Percentiles rank a stretch among this genome's conserved stretches.
Conservation (phyloP, 108 stramenopile genomes). For the Cylindrotheca closterium region DNA sequence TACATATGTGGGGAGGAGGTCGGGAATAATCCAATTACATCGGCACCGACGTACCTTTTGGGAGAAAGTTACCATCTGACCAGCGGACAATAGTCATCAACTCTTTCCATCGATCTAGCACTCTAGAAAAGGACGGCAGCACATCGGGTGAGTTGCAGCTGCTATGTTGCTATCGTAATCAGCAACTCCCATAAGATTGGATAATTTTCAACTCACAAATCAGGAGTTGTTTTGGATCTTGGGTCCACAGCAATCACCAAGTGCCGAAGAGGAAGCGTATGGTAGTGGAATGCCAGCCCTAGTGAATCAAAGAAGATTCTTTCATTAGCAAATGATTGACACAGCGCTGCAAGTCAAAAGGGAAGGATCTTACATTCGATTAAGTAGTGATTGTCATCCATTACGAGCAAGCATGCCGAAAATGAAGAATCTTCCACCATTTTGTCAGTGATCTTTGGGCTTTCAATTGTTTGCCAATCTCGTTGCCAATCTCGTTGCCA, state of each 20-base stretch:
- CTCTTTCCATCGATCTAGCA: constrained; percentile 34
- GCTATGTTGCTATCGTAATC: too few relatives aligned
- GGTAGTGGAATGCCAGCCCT: constrained; percentile 30
- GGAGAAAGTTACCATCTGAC: constrained; percentile 19
- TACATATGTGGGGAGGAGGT: constrained; percentile 1
- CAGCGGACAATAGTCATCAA: constrained; percentile 30
- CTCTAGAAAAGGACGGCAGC: neutral
- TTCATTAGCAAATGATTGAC: too few relatives aligned
- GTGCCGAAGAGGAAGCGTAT: constrained; percentile 44
- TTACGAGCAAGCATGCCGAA: constrained; percentile 32
- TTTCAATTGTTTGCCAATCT: too few relatives aligned
- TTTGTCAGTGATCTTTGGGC: constrained; percentile 1
- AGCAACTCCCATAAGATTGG: too few relatives aligned
- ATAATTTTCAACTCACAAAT: too few relatives aligned
- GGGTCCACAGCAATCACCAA: constrained; percentile 65
- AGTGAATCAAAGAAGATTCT: too few relatives aligned
- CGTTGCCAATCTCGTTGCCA: too few relatives aligned
- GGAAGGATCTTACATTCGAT: constrained; percentile 30
- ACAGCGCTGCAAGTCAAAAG: too few relatives aligned
- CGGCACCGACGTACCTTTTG: neutral
- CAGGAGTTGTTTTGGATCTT: constrained; percentile 21
- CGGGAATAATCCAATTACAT: neutral
- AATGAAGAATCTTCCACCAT: constrained; percentile 22
- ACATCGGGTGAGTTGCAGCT: too few relatives aligned
- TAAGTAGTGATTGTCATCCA: constrained; percentile 44